Percentiles rank a stretch among this genome's conserved stretches.
phyloP scores from a whole-genome alignment of 2,329 filamentous ascomycete species.

The Knufia petricola region DNA sequence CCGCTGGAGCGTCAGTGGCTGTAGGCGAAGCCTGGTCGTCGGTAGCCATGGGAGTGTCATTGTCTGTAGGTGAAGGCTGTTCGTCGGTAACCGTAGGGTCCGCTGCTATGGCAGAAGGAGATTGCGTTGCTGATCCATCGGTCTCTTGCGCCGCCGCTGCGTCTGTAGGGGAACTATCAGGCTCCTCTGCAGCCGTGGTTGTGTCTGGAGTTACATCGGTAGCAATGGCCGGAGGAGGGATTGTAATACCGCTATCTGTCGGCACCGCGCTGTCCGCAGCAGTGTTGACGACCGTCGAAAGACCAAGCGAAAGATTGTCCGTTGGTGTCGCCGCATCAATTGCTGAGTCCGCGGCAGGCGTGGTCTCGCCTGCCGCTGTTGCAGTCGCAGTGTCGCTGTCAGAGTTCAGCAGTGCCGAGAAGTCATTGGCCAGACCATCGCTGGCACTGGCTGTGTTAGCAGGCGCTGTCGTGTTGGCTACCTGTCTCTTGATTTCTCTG shows the following conservation, averaged over 20 bases:
- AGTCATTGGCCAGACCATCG: slow-evolving; percentile 15
- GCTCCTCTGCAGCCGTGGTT: background rate
- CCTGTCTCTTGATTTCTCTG: slow-evolving; percentile 23
- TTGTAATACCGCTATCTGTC: background rate
- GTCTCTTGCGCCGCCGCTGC: too few relatives aligned
- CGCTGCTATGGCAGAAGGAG: background rate
- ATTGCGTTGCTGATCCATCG: background rate
- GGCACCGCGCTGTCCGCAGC: background rate
- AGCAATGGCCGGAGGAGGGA: background rate
- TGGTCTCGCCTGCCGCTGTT: background rate
- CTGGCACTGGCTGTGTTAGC: slow-evolving; percentile 12
- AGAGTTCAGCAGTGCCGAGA: slow-evolving; percentile 11
- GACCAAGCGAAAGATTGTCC: background rate
- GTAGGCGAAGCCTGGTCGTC: background rate
- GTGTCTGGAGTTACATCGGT: background rate
- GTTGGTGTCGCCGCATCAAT: background rate
- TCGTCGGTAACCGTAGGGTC: background rate
- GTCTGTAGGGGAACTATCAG: too few relatives aligned
- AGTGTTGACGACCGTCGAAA: background rate
- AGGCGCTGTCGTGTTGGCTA: slow-evolving; percentile 10
- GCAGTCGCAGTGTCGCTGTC: slow-evolving; percentile 9
- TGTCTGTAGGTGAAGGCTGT: too few relatives aligned
- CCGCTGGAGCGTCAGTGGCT: too few relatives aligned
- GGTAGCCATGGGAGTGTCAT: background rate
- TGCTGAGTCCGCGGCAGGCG: slow-evolving; percentile 9